A percentile compares a stretch with the other conserved stretches of the same genome.
Conservation (phyloP, 352 stramenopile genomes). For the Elongisporangium anandrum region DNA sequence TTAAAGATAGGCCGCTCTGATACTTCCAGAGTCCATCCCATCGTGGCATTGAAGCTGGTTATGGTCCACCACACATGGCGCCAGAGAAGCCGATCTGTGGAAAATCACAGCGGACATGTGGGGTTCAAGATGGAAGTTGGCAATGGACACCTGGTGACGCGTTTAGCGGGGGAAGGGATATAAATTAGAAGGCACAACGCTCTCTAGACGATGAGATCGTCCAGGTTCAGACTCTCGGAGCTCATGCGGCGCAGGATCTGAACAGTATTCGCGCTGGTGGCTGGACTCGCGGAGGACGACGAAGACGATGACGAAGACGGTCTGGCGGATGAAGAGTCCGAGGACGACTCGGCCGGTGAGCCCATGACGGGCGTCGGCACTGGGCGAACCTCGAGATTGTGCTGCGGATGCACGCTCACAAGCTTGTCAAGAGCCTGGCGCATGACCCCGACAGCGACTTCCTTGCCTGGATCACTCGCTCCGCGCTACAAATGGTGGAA, state of each 20-base stretch:
- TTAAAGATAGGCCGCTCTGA: neutral
- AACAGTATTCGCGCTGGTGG: neutral
- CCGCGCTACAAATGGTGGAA: constrained; percentile 27
- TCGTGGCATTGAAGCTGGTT: neutral
- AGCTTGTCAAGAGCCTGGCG: constrained; percentile 73
- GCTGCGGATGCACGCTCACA: constrained; percentile 64
- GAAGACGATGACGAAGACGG: neutral
- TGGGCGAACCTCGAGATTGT: constrained; percentile 63
- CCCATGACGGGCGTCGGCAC: constrained; percentile 12
- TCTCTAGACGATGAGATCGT: neutral
- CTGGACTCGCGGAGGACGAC: neutral
- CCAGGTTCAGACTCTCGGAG: neutral
- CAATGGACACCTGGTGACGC: too few relatives aligned
- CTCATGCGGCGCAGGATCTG: constrained; percentile 1
- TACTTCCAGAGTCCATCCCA: neutral
- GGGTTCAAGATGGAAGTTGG: too few relatives aligned
- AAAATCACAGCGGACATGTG: neutral
- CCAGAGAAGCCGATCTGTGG: neutral
- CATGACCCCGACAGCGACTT: constrained; percentile 59
- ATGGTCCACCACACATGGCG: neutral
- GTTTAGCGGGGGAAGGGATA: neutral
- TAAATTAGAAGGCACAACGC: neutral
- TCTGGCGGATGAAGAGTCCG: constrained; percentile 1
- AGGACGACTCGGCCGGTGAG: constrained; percentile 17
- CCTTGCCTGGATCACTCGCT: constrained; percentile 49